Base-by-base conservation (phyloP, 2,329 filamentous ascomycete species). In the Aspergillus pseudonomiae region DNA sequence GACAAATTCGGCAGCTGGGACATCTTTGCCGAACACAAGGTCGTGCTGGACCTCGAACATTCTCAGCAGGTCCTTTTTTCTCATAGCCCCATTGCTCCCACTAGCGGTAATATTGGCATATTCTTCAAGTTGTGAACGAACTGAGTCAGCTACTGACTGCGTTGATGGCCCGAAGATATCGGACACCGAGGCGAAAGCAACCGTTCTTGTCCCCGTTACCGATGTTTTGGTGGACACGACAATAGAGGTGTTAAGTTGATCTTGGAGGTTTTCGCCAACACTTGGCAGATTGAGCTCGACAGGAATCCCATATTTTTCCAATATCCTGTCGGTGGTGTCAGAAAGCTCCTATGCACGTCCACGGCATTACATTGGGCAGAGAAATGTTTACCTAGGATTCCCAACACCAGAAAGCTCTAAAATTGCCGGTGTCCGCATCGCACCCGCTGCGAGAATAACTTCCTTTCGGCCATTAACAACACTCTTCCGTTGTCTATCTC, bases 401-500 rank as follows among this genome's bases (percentile, higher is more conserved):
- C 88, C 88, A 39, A 90, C 78, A 0, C 88, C 88, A 0, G 86
- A 89, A 1, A 88, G 78, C 67, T 90, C 87, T 24, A 85, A 81
- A 21, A 87, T 78, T 71, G 82, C 83, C 9, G 83, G 88, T 6
- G 84, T 87, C 69, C 83, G 83, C 57, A 85, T 75, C 26, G 83
- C 82, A 0, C 88, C 88, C 0, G 87, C 86, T 1, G 85, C 84
- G 2, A 91, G 74, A 53, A 91, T 82, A 11, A 89, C 81, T 67
- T 90, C 88, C 56, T 74, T 74, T 46, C 66, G 70, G 67, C 71
- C 78, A n/a, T 68, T 78, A 14, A 79, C 14, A 30, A 24, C 28
- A 7, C 11, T 19, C 19, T n/a, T 30, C n/a, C 0, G 48, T 11
- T 11, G 26, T 57, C 39, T 9, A 55, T 52, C 6, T 41, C 59